Percentiles rank a stretch among this genome's conserved stretches.
phyloP scores from a whole-genome alignment of 371 early-diverging fungal genomes.

The Mucor indicus region DNA sequence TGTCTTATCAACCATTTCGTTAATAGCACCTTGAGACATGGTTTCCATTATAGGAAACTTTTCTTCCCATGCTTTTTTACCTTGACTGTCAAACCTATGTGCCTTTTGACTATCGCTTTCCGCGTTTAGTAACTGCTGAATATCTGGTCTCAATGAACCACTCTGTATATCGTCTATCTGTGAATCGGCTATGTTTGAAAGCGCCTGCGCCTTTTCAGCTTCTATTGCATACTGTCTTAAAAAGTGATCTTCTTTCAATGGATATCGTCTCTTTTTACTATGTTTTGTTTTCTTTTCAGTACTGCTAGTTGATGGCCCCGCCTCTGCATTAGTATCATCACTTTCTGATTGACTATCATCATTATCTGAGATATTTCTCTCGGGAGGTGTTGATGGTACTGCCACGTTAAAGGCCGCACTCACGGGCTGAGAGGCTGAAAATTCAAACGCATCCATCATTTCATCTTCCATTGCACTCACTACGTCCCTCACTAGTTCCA shows the following conservation, averaged over 20 bases:
- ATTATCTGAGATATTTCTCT: constrained; percentile 12
- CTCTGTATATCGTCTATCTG: constrained; percentile 15
- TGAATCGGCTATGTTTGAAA: constrained; percentile 7
- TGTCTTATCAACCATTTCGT: constrained; percentile 91
- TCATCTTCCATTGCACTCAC: constrained; percentile 89
- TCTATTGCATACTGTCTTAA: constrained; percentile 24
- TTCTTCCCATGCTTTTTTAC: constrained; percentile 50
- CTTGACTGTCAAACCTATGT: constrained; percentile 13
- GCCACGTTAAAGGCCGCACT: constrained; percentile 89
- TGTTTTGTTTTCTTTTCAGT: neutral
- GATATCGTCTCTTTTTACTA: constrained; percentile 24
- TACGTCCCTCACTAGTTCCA: constrained; percentile 87
- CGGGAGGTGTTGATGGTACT: constrained; percentile 50
- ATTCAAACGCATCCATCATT: constrained; percentile 87
- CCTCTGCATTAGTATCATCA: neutral
- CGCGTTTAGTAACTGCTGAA: constrained; percentile 2
- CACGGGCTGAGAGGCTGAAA: constrained; percentile 89
- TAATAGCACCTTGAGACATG: constrained; percentile 88
- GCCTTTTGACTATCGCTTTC: neutral
- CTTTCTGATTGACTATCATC: constrained; percentile 1
- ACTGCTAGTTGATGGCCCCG: constrained; percentile 8
- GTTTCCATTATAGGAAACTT: constrained; percentile 86
- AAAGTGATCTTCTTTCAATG: constrained; percentile 40
- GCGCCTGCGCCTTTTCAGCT: constrained; percentile 20
- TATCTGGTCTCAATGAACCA: constrained; percentile 14